Conservation (phyloP, 768 basidiomycete genomes). For the Glaciozyma antarctica region DNA sequence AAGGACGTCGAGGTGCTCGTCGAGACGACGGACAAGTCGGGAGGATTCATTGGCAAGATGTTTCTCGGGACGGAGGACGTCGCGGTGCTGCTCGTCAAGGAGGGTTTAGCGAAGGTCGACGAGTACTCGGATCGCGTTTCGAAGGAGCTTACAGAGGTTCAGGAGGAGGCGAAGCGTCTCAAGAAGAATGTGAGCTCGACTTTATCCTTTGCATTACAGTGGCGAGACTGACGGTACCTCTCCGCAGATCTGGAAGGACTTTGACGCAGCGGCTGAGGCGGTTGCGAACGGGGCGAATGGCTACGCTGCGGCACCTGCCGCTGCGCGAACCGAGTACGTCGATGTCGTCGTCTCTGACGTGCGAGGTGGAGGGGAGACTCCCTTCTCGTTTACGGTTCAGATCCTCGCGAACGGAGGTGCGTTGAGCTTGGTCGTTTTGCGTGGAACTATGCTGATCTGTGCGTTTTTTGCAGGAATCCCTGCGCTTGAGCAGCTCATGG, state of each 20-base stretch:
- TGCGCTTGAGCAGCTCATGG: constrained; percentile 85
- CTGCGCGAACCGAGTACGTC: constrained; percentile 64
- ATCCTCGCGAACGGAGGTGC: constrained; percentile 80
- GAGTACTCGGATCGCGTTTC: constrained; percentile 76
- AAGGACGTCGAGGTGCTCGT: constrained; percentile 90
- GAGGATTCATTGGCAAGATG: constrained; percentile 78
- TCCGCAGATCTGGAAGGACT: constrained; percentile 74
- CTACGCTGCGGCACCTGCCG: constrained; percentile 35
- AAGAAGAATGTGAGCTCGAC: constrained; percentile 61
- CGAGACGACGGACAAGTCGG: constrained; percentile 81
- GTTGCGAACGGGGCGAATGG: constrained; percentile 44
- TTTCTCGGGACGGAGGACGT: constrained; percentile 65
- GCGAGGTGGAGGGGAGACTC: constrained; percentile 52
- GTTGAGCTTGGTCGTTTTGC: constrained; percentile 16
- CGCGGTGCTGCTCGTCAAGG: constrained; percentile 69
- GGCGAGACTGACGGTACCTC: not conserved
- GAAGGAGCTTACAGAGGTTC: constrained; percentile 69
- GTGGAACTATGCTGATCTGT: not conserved
- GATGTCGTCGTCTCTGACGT: constrained; percentile 89
- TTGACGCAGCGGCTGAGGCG: constrained; percentile 52
- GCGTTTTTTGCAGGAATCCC: constrained; percentile 58
- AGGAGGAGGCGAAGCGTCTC: constrained; percentile 74
- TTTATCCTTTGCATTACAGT: not conserved
- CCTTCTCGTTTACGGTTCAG: constrained; percentile 82
- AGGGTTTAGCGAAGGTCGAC: constrained; percentile 82